These are phyloP conservation scores for Neurospora tetrasperma DNA, from an alignment of 495 filamentous ascomycete species.

Conservation along the genomic window DNA sequence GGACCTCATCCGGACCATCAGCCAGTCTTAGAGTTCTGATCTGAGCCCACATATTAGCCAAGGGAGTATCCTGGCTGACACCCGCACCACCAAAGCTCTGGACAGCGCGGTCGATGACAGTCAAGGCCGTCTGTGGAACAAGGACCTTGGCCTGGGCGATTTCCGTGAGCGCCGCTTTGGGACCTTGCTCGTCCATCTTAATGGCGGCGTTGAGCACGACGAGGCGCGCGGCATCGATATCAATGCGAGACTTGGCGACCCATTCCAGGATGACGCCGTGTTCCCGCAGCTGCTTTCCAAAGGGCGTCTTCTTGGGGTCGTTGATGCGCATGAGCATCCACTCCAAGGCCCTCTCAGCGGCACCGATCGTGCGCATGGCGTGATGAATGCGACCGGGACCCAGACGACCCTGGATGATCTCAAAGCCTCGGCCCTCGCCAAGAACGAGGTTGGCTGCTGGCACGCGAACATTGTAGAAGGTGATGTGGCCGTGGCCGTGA, in stretches of 20 bases:
- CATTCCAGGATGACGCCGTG: constrained; percentile 91
- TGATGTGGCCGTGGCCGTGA: constrained; percentile 85
- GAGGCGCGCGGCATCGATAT: constrained; percentile 79
- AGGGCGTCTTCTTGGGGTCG: constrained; percentile 75
- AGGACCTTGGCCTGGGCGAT: constrained; percentile 84
- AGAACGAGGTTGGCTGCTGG: constrained; percentile 70
- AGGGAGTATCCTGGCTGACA: constrained; percentile 81
- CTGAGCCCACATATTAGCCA: constrained; percentile 77
- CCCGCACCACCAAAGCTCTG: constrained; percentile 80
- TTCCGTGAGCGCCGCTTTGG: constrained; percentile 70
- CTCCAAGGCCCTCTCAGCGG: constrained; percentile 73
- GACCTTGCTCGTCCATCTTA: constrained; percentile 74
- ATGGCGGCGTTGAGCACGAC: constrained; percentile 83
- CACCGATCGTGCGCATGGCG: constrained; percentile 83
- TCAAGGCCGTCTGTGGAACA: constrained; percentile 64
- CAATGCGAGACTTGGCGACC: constrained; percentile 81
- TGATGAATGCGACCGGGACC: constrained; percentile 92
- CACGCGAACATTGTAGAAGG: constrained; percentile 75
- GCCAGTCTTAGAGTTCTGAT: constrained; percentile 76
- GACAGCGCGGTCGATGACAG: constrained; percentile 77
- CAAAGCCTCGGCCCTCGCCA: constrained; percentile 86
- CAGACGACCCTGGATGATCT: constrained; percentile 89
- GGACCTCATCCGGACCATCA: constrained; percentile 90
- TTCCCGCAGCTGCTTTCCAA: constrained; percentile 66
- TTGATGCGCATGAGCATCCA: constrained; percentile 87